Evolutionary conservation across 2,329 filamentous ascomycete species (phyloP).

Genomic region (Diaporthe destruens): DNA sequence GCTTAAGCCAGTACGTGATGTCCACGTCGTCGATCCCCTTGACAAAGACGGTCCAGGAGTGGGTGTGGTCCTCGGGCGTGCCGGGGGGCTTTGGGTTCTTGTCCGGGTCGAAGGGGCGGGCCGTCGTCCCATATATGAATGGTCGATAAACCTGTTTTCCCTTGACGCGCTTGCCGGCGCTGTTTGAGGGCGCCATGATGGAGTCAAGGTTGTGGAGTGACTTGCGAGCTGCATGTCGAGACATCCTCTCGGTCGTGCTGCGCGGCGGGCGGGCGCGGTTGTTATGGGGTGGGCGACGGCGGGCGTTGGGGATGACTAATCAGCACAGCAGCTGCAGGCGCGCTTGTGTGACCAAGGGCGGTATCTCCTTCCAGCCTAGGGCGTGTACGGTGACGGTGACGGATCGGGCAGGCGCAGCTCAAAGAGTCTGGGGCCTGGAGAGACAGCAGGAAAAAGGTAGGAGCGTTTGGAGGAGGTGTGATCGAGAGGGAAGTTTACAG

Average conservation of each 20-base stretch:
- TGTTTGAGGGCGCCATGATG: conserved; percentile 70
- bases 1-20: conserved; percentile 94
- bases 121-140: conserved; percentile 84
- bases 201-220: conserved; percentile 34
- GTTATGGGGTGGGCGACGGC: neutral
- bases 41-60: conserved; percentile 96
- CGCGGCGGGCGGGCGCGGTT: conserved; percentile 15
- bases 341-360: conserved; percentile 9
- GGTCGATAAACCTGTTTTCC: conserved; percentile 73
- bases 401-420: conserved; percentile 1
- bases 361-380: conserved; percentile 3
- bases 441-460: neutral
- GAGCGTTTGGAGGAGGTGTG: neutral
- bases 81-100: conserved; percentile 82
- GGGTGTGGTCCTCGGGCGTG: conserved; percentile 91
- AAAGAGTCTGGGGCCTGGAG: neutral
- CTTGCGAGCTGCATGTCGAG: conserved; percentile 36
- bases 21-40: conserved; percentile 90
- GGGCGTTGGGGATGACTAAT: conserved; percentile 17
- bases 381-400: neutral
- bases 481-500: conserved; percentile 4
- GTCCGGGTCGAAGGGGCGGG: conserved; percentile 80
- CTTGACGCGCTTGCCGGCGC: conserved; percentile 73
- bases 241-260: conserved; percentile 40
- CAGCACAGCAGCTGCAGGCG: neutral